Evolutionary conservation across 208 protist species (phyloP).

Genomic region (Trypanosomatidae sp.): DNA sequence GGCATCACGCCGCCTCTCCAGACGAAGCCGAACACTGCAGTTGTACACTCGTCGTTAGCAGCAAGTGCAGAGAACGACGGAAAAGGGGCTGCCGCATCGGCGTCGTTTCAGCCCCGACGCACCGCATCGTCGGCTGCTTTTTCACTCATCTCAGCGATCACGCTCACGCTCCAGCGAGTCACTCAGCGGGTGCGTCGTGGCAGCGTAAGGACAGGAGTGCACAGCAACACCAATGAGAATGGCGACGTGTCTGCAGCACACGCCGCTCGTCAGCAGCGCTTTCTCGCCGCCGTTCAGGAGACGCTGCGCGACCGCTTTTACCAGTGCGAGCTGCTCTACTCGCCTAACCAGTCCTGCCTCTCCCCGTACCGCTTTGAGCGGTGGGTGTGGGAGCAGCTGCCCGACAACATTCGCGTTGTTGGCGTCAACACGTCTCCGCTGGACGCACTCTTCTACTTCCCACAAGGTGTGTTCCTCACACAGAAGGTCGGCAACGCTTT

Average conservation of each 20-base stretch:
- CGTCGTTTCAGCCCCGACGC: not conserved
- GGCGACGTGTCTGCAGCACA: no score
- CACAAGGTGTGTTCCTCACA: conserved; percentile 62
- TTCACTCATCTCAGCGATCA: not conserved
- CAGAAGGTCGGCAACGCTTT: conserved; percentile 70
- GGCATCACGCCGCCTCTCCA: no score
- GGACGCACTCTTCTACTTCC: conserved; percentile 69
- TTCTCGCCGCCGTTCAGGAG: conserved; percentile 23
- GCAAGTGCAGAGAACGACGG: not conserved
- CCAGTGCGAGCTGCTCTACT: conserved; percentile 33
- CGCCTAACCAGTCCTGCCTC: conserved; percentile 40
- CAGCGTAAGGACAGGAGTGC: no score
- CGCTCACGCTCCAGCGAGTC: no score
- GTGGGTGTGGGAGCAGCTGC: conserved; percentile 58
- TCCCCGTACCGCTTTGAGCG: conserved; percentile 36
- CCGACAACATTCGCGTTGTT: conserved; percentile 59
- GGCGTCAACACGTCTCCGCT: conserved; percentile 62
- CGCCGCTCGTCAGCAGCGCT: no score
- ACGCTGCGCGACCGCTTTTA: conserved; percentile 34
- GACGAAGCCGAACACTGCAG: no score
- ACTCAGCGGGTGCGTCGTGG: no score
- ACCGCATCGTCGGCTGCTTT: not conserved
- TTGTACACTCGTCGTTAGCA: no score
- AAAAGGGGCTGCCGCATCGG: not conserved
- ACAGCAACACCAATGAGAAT: not conserved